Base-by-base conservation (phyloP, 257 asterid genomes). In the Nemophila menziesii region DNA sequence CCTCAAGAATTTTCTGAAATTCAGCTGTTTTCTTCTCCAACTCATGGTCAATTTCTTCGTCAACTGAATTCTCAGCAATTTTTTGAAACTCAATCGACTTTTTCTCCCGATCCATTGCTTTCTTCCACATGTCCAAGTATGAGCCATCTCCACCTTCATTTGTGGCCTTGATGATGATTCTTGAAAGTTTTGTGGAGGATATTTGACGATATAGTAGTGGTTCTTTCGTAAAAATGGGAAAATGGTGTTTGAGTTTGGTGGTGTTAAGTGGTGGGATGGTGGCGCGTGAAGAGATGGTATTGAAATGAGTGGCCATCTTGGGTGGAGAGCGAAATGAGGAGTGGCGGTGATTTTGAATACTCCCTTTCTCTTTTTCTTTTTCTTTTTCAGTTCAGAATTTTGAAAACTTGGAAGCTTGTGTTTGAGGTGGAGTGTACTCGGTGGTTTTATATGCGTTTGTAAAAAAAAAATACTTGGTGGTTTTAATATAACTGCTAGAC, bases 101-200 rank as follows among this genome's bases (percentile, higher is more conserved):
- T 26, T 72, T 59, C 16, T 87, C 92, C 4, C 80, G 63, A 21
- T 80, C 97, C 69, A 68, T 57, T 26, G 92, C 95, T 47, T 67
- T 76, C 73, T 62, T 73, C 98, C 95, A 89, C 95, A 89, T 89
- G 46, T 71, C 95, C 86, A 89, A 41, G 62, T 78, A 89, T 21
- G 95, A 80, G 39, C 61, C 86, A 1, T 69, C 70, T 2, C 59
- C 51, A 22, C 52, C 78, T 1, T 58, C 85, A 48, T 44, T 56
- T 11, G 67, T 41, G 13, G 69, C 95, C 29, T 43, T 52, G 57
- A 75, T 64, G 8, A 48, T 16, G 13, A 40, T 38, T 22, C 61
- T 22, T 43, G 37, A 34, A 1, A 16, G 20, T 20, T 41, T 46
- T 56, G 56, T 56, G 0, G 19, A 48, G 11, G 48, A 46, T 4